These are phyloP conservation scores for Chrysoporthe puriensis DNA, from an alignment of 2,329 filamentous ascomycete genomes.

Conservation along the genomic window DNA sequence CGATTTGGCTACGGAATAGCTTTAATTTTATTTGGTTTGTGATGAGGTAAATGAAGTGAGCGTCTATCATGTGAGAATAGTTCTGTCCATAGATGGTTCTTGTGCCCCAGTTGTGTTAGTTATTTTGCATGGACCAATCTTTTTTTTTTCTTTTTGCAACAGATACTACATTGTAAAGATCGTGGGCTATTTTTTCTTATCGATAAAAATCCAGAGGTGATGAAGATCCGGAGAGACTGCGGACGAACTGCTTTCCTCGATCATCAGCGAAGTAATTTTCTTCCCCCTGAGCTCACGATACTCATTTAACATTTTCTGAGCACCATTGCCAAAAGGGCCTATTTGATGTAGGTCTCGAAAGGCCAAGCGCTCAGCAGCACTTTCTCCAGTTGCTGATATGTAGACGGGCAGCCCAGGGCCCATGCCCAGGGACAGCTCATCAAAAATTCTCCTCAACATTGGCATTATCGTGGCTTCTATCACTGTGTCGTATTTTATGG, in stretches of 20 bases:
- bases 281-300: slow-evolving; percentile 2
- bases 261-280: background rate
- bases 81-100: too few relatives aligned
- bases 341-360: background rate
- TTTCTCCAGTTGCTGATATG: background rate
- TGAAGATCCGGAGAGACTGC: background rate
- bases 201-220: background rate
- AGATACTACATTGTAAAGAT: too few relatives aligned
- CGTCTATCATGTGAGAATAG: too few relatives aligned
- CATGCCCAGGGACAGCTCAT: background rate
- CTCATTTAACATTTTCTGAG: slow-evolving; percentile 9
- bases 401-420: background rate
- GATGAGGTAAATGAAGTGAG: too few relatives aligned
- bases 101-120: too few relatives aligned
- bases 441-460: background rate
- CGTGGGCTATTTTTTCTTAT: background rate
- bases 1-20: too few relatives aligned
- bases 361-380: background rate
- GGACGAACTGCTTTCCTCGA: background rate
- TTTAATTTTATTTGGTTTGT: too few relatives aligned
- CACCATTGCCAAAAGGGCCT: background rate
- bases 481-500: slow-evolving; percentile 2
- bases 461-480: background rate
- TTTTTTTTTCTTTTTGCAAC: too few relatives aligned
- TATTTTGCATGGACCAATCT: too few relatives aligned